Evolutionary conservation across 139 green algal genomes (phyloP), one percentile per base, ranked within the genome.

Genomic region (Chloropicon primus): DNA sequence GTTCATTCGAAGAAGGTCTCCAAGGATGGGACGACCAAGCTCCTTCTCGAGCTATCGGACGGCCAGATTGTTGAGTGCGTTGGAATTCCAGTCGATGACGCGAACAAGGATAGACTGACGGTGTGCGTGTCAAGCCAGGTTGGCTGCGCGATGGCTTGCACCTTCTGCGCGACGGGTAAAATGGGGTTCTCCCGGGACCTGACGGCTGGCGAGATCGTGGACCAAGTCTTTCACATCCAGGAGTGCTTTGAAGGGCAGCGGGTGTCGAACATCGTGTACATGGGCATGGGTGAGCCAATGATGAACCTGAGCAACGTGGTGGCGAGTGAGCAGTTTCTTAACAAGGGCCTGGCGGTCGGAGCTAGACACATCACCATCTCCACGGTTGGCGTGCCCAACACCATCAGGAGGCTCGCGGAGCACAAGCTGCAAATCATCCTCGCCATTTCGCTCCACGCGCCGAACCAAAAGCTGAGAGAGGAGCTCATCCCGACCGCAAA

Each of bases 111-210:
- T 3, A 80, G 91, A 1, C 89, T 99, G 21, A 99, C 95, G 2
- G 93, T 91, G 28, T 99, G 95, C 80, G 91, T 99, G 10, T 97
- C 90, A 5, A 97, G 89, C 0, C 94, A 98, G 88, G 93, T 98
- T 1, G 92, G 94, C n/a, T 98, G 94, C 82, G 89, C 94, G 23
- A 95, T 99, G 94, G 80, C 91, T 22, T 99, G 95, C 89, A 93
- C 90, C 22, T 99, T 99, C 86, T 99, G 95, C 81, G 93, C 92
- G 1, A 99, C 95, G 3, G 95, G 95, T 74, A 97, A 98, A 83
- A 93, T 92, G 28, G 95, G 94, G 79, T 99, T 98, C 84, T 89
- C 92, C 0, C 87, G 95, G 73, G 97, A 97, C 85, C 86, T 99
- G 27, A 54, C 77, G n/a, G 62, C 91, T 0, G 85, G 96, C 78